Conservation (phyloP, 257 asterid species). For the Jasminum sambac region DNA sequence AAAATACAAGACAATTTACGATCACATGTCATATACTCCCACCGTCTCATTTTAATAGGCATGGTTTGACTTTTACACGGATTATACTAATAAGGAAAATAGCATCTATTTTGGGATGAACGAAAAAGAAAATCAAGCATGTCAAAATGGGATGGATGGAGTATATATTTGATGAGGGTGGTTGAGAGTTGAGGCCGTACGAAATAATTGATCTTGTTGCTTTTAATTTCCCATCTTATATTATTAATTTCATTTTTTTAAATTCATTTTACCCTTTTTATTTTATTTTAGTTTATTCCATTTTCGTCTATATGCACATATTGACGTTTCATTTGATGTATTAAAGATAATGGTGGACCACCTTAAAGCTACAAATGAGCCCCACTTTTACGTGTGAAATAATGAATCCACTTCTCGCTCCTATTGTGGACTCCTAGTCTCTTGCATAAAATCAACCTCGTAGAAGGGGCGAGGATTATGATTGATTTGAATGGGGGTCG, state of each 20-base stretch:
- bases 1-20: neutral
- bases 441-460: no score
- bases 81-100: no score
- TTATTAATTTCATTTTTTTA: neutral
- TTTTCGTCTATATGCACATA: neutral
- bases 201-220: slow-evolving; percentile 8
- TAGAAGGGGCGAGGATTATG: no score
- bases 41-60: no score
- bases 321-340: neutral
- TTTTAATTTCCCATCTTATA: neutral
- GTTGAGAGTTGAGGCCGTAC: slow-evolving; percentile 40
- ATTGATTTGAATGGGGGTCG: neutral
- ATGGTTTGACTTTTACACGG: no score
- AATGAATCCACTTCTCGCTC: neutral
- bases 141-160: no score
- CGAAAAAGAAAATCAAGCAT: no score
- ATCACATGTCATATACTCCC: neutral
- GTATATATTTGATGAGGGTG: slow-evolving; percentile 28
- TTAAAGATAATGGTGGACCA: neutral
- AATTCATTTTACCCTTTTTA: neutral
- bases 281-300: neutral
- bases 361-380: neutral
- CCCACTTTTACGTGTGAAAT: neutral
- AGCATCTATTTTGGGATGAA: no score
- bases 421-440: neutral